Conservation (phyloP, 139 green algal species). For the Spirogloea muscicola region DNA sequence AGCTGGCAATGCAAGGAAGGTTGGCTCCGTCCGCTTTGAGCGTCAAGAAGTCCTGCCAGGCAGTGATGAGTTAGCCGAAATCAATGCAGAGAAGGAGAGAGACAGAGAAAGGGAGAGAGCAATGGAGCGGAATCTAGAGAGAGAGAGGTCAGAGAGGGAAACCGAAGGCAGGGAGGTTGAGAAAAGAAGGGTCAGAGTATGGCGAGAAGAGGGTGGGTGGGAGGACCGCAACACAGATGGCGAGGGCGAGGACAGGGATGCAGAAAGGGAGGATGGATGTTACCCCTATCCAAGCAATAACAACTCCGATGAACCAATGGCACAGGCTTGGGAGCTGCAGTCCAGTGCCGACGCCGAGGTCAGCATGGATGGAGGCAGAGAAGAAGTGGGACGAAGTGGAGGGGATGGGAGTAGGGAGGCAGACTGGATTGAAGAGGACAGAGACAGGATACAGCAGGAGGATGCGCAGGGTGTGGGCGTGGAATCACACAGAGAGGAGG, state of each 20-base stretch:
- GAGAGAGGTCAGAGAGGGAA: background rate
- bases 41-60: background rate
- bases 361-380: background rate
- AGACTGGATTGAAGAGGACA: background rate
- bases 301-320: background rate
- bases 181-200: too few species aligned
- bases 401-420: background rate
- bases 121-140: background rate
- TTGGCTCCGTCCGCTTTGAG: slow-evolving; percentile 26
- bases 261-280: background rate
- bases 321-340: background rate
- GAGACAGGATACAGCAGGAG: background rate
- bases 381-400: background rate
- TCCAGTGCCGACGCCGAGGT: background rate
- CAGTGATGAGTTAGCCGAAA: background rate
- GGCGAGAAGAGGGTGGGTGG: background rate
- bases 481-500: background rate
- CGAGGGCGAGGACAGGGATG: background rate
- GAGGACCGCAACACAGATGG: background rate
- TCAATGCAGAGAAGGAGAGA: slow-evolving; percentile 11
- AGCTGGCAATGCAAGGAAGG: slow-evolving; percentile 37
- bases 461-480: background rate
- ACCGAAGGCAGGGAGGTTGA: background rate
- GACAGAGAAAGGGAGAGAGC: slow-evolving; percentile 26
- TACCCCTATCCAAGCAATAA: background rate